These are phyloP conservation scores for Parmelia sp. DNA, from an alignment of 495 filamentous ascomycete genomes.

Conservation along the genomic window DNA sequence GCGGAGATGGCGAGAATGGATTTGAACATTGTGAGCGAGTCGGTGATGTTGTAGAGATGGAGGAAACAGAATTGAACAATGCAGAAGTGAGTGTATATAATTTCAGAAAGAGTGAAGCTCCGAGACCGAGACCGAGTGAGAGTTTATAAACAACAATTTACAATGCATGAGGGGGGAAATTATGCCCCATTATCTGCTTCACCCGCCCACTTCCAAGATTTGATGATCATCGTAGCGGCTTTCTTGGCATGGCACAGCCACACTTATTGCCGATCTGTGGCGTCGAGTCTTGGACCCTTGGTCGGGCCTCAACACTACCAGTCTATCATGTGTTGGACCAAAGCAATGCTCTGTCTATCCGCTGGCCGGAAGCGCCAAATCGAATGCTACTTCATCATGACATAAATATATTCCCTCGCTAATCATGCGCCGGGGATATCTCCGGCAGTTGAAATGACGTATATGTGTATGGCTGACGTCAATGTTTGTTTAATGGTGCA, in stretches of 20 bases:
- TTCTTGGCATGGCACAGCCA: conserved; percentile 1
- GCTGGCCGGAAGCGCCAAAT: neutral
- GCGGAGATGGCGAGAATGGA: neutral
- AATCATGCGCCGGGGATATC: neutral
- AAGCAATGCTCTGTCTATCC: neutral
- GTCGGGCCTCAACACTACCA: too few species aligned
- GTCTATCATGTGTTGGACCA: too few species aligned
- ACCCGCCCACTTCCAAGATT: neutral
- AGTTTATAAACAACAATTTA: neutral
- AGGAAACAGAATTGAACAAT: neutral
- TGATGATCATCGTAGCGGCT: neutral
- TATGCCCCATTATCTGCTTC: neutral
- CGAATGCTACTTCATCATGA: too few species aligned
- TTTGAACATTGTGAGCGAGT: conserved; percentile 6
- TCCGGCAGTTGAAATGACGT: conserved; percentile 7
- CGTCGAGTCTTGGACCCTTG: neutral
- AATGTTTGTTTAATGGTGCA: neutral
- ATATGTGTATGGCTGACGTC: neutral
- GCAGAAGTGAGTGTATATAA: conserved; percentile 6
- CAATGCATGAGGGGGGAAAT: neutral
- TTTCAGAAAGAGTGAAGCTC: neutral
- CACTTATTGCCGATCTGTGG: conserved; percentile 1
- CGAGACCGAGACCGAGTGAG: conserved; percentile 1
- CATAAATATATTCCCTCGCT: too few species aligned
- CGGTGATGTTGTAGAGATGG: neutral